phyloP scores from a whole-genome alignment of 371 early-diverging fungal genomes.

The Actinomucor elegans region DNA sequence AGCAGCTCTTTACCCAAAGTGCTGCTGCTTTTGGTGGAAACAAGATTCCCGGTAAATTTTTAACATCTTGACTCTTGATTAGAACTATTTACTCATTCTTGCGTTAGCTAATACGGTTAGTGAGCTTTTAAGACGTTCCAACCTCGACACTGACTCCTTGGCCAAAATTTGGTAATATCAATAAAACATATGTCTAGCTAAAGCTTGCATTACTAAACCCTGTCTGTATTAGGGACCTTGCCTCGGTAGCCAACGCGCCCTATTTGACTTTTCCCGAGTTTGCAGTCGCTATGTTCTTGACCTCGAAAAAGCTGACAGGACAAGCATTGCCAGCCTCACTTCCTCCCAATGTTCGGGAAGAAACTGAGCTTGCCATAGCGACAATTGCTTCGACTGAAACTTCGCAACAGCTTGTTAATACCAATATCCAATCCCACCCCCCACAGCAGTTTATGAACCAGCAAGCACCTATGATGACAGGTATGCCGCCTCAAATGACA shows the following conservation, averaged over 20 bases:
- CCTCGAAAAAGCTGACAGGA: constrained; percentile 45
- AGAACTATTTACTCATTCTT: not conserved
- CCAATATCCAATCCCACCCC: no score
- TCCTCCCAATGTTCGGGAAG: constrained; percentile 43
- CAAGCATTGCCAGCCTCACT: constrained; percentile 39
- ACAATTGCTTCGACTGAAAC: constrained; percentile 46
- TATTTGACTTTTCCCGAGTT: constrained; percentile 58
- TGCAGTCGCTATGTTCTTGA: constrained; percentile 61
- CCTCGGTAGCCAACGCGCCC: constrained; percentile 42
- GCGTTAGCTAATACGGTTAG: constrained; percentile 38
- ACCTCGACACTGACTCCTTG: constrained; percentile 46
- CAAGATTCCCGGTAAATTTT: constrained; percentile 36
- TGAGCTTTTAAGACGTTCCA: constrained; percentile 40
- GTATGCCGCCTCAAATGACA: constrained; percentile 17
- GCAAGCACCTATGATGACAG: constrained; percentile 22
- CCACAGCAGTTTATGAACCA: constrained; percentile 15
- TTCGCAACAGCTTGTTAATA: constrained; percentile 18
- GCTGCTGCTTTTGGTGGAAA: constrained; percentile 37
- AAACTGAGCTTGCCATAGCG: constrained; percentile 51
- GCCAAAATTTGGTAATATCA: constrained; percentile 58
- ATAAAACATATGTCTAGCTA: not conserved
- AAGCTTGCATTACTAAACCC: not conserved
- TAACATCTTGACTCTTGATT: not conserved
- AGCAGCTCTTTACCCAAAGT: constrained; percentile 44
- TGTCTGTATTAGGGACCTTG: constrained; percentile 36